Evolutionary conservation across 1,284 basidiomycete species (phyloP).

Genomic region (Puccinia triticina): DNA sequence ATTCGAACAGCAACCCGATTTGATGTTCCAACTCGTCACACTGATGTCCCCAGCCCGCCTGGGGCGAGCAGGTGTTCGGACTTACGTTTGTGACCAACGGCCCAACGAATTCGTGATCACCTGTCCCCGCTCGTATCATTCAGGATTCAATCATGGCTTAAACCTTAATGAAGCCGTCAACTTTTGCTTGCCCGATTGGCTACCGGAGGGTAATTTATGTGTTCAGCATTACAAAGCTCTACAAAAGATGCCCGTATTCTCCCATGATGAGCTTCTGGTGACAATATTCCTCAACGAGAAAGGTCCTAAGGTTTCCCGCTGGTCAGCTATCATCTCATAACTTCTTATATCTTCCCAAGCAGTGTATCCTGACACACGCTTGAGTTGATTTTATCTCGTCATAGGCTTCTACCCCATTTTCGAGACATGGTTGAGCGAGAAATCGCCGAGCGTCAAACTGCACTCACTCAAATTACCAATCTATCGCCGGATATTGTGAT

Average conservation of each 20-base stretch:
- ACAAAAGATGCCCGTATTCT: constrained; percentile 92
- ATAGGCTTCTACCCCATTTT: constrained; percentile 71
- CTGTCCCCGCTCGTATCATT: constrained; percentile 97
- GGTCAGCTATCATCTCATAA: constrained; percentile 62
- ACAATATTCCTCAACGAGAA: constrained; percentile 92
- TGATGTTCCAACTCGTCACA: constrained; percentile 95
- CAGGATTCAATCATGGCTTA: constrained; percentile 96
- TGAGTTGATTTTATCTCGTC: neutral
- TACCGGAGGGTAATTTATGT: constrained; percentile 81
- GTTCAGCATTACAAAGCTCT: constrained; percentile 82
- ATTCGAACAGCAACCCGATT: constrained; percentile 95
- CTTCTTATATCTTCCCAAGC: neutral
- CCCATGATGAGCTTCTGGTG: constrained; percentile 92
- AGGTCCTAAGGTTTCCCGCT: constrained; percentile 87
- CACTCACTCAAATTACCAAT: constrained; percentile 52
- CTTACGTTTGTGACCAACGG: constrained; percentile 92
- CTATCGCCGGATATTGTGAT: constrained; percentile 70
- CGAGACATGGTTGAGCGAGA: constrained; percentile 88
- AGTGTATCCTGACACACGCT: neutral
- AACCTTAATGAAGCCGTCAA: constrained; percentile 99
- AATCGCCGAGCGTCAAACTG: constrained; percentile 67
- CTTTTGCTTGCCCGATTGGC: constrained; percentile 96
- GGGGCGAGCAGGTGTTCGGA: constrained; percentile 84
- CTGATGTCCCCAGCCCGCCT: constrained; percentile 93
- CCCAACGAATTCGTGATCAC: constrained; percentile 94